These are phyloP conservation scores for Aspergillus panamensis DNA, from an alignment of 495 filamentous ascomycete species.

Conservation along the genomic window DNA sequence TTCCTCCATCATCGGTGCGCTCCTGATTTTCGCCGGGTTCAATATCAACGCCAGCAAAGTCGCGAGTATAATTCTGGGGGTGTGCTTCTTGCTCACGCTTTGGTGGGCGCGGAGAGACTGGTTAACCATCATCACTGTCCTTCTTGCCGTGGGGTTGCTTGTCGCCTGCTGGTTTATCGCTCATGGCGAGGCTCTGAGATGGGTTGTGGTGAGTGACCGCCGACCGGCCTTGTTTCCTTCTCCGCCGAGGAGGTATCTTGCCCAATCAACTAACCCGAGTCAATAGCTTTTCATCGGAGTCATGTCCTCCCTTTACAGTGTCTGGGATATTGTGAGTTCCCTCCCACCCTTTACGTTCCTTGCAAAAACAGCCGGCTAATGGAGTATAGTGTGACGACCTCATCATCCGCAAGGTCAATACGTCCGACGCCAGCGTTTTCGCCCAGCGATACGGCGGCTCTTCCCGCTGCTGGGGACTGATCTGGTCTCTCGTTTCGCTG, in stretches of 20 bases:
- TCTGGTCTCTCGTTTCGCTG: slow-evolving; percentile 70
- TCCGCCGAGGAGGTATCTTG: neutral
- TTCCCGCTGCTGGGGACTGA: slow-evolving; percentile 76
- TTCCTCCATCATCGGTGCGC: slow-evolving; percentile 67
- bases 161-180: slow-evolving; percentile 78
- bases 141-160: slow-evolving; percentile 65
- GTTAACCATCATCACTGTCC: slow-evolving; percentile 67
- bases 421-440: slow-evolving; percentile 77
- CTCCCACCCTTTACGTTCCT: neutral
- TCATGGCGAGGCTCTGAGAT: slow-evolving; percentile 67
- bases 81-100: slow-evolving; percentile 70
- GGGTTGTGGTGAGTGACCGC: slow-evolving; percentile 54
- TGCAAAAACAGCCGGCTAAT: neutral
- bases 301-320: slow-evolving; percentile 72
- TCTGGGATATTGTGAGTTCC: slow-evolving; percentile 74
- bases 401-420: slow-evolving; percentile 79
- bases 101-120: slow-evolving; percentile 79
- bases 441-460: slow-evolving; percentile 73
- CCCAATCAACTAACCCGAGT: neutral
- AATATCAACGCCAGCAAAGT: slow-evolving; percentile 76
- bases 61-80: slow-evolving; percentile 66
- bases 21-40: slow-evolving; percentile 78
- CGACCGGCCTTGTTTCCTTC: neutral
- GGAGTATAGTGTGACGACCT: slow-evolving; percentile 65
- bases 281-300: slow-evolving; percentile 69